phyloP scores from a whole-genome alignment of 768 basidiomycete species.

The Podaxis rugospora region DNA sequence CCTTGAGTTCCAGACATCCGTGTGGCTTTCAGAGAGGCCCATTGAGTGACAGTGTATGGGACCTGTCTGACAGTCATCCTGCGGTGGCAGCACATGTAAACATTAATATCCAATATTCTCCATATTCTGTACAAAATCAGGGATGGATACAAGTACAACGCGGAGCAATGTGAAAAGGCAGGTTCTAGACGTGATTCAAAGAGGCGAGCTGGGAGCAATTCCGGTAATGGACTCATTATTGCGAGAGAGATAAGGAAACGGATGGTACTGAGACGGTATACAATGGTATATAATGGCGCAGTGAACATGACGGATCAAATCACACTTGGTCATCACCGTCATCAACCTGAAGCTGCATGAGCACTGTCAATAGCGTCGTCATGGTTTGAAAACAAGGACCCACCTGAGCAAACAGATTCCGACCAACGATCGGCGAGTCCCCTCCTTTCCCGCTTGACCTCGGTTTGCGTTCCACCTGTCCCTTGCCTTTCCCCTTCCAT shows the following conservation, averaged over 20 bases:
- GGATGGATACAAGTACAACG: too few species aligned
- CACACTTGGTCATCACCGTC: neutral
- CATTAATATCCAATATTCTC: too few species aligned
- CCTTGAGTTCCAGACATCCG: neutral
- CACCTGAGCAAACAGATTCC: slow-evolving; percentile 7
- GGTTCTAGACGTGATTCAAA: too few species aligned
- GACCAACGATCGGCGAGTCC: neutral
- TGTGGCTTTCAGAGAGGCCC: neutral
- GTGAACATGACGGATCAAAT: neutral
- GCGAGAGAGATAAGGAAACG: neutral
- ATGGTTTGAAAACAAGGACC: neutral
- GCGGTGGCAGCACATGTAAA: too few species aligned
- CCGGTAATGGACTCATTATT: too few species aligned
- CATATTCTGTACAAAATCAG: too few species aligned
- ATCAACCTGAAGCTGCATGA: slow-evolving; percentile 1
- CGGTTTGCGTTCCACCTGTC: neutral
- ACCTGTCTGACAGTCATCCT: neutral
- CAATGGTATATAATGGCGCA: neutral
- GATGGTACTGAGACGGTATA: neutral
- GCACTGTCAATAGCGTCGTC: neutral
- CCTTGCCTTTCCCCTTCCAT: neutral
- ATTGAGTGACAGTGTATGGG: neutral
- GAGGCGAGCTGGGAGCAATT: too few species aligned
- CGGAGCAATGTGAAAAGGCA: too few species aligned
- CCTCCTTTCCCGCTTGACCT: neutral